Percentiles rank a stretch among this genome's conserved stretches.
These are phyloP conservation scores for Melampsora abietis-canadensis DNA, from an alignment of 1,284 basidiomycete genomes.

Conservation along the genomic window DNA sequence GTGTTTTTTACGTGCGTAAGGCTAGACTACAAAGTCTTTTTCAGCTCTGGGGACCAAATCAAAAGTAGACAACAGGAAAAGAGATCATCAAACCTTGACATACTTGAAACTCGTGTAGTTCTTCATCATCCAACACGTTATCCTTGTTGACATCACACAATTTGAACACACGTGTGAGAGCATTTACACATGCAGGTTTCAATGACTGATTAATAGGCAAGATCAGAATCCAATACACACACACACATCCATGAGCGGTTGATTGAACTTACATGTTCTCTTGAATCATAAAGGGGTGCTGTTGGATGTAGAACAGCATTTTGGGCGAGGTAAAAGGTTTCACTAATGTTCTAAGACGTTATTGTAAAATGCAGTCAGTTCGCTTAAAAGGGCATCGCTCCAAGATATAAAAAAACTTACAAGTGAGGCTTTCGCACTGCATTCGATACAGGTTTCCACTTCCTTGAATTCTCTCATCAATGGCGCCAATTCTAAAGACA, in stretches of 20 bases:
- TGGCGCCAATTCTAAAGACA: constrained; percentile 68
- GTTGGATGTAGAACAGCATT: constrained; percentile 97
- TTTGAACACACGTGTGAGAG: constrained; percentile 89
- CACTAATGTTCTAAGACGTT: constrained; percentile 74
- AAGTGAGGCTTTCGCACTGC: constrained; percentile 67
- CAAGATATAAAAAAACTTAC: constrained; percentile 45
- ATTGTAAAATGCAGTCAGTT: constrained; percentile 56
- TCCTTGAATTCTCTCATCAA: constrained; percentile 99
- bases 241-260: not conserved
- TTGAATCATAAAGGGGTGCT: constrained; percentile 91
- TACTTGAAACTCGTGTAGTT: constrained; percentile 95
- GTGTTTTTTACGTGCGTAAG: not conserved
- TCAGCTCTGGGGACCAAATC: no score
- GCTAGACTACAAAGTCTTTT: no score
- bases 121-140: constrained; percentile 79
- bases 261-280: constrained; percentile 71
- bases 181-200: constrained; percentile 85
- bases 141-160: constrained; percentile 94
- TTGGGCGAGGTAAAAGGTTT: constrained; percentile 99
- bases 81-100: constrained; percentile 45
- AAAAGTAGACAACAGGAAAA: no score
- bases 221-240: not conserved
- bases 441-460: constrained; percentile 97
- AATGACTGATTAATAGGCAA: constrained; percentile 62
- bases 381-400: not conserved